Base-by-base conservation (phyloP, 1,284 basidiomycete species). In the Tilletia indica region DNA sequence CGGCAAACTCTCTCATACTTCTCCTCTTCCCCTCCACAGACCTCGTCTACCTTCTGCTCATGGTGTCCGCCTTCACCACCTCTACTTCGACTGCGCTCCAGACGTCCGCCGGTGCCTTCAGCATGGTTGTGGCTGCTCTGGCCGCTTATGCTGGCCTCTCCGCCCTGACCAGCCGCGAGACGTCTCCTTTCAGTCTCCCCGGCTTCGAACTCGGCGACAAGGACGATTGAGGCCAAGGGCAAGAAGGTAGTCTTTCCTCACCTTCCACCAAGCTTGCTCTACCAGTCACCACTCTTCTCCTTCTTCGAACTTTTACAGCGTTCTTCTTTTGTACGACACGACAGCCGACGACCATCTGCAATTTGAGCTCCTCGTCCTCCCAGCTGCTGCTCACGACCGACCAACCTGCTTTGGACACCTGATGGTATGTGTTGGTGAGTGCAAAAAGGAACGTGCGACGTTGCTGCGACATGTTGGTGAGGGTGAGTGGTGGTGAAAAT, bases 41-140 rank as follows among this genome's bases (percentile, higher is more conserved):
- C 51, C 51, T 54, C 11, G 51, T 54, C 51, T 54, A 54, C 51
- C 51, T 54, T 8, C 51, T 54, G 12, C 51, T 54, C 6, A 54
- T 54, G 51, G 51, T 54, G 12, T 6, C 8, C 6, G 51, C 51
- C 51, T 54, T 54, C 51, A 54, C 51, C 51, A 54, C 51, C 19
- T 19, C 19, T 19, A 54, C 11, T 19, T 19, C 51, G 12, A 9
- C 19, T 6, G 11, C 11, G 12, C 51, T 54, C 11, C 51, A 54
- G 51, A 54, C 8, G 16, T 19, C 51, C 8, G 51, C 51, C 21
- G 51, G 51, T 19, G 51, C 51, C 19, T 54, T 54, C 51, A 54
- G 51, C 51, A 12, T 54, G 19, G 19, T 54, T 8, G 51, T 54
- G 16, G 16, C 51, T 25, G 51, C 51, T 6, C 51, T 54, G 51